Percentiles rank a stretch among this genome's conserved stretches.
Evolutionary conservation across 1,284 basidiomycete genomes (phyloP).

Genomic region (Schizopora paradoxa): DNA sequence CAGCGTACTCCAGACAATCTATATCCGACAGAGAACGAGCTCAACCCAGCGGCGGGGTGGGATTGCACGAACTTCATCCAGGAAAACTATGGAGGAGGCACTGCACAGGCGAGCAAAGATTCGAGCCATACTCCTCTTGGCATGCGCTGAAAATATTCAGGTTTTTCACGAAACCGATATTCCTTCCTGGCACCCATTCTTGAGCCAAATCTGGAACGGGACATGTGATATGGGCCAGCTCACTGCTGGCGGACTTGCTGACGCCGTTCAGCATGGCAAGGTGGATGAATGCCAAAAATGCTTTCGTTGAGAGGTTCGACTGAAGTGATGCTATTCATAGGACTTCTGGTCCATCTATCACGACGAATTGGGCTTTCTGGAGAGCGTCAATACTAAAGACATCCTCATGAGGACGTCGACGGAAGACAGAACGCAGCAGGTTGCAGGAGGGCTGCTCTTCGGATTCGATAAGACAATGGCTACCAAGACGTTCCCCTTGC

Average conservation of each 20-base stretch:
- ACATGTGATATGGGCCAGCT: conserved; percentile 51
- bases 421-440: conserved; percentile 28
- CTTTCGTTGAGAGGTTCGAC: background rate
- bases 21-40: conserved; percentile 40
- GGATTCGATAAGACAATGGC: conserved; percentile 43
- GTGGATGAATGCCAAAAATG: conserved; percentile 29
- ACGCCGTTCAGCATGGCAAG: conserved; percentile 44
- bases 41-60: conserved; percentile 40
- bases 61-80: conserved; percentile 35
- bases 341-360: conserved; percentile 51
- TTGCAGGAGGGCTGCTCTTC: conserved; percentile 42
- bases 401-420: conserved; percentile 27
- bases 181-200: conserved; percentile 42
- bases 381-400: conserved; percentile 30
- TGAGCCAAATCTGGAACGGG: conserved; percentile 47
- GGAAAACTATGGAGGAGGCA: conserved; percentile 32
- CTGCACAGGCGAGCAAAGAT: no score
- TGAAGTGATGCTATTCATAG: conserved; percentile 22
- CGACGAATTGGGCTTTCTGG: conserved; percentile 36
- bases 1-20: conserved; percentile 43
- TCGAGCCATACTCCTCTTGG: no score
- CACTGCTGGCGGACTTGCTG: conserved; percentile 42
- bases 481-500: conserved; percentile 35
- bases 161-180: conserved; percentile 38
- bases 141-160: no score